These are phyloP conservation scores for Salvia miltiorrhiza DNA, from an alignment of 257 asterid species.

Conservation along the genomic window DNA sequence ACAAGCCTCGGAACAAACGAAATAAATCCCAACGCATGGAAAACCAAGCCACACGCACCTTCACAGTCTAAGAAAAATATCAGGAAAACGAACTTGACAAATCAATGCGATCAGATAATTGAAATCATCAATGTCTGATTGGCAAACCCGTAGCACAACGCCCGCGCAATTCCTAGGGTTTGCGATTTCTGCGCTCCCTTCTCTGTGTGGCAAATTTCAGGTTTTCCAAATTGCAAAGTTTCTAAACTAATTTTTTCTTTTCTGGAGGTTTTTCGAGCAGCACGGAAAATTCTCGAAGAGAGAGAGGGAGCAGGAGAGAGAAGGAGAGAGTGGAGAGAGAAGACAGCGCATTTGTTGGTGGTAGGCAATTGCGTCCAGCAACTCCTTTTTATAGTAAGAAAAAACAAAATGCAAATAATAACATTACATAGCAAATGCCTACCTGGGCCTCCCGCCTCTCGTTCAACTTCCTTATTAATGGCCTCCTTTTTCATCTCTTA, in stretches of 20 bases:
- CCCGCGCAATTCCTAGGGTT: slow-evolving; percentile 38
- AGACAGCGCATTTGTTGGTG: slow-evolving; percentile 54
- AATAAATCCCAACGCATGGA: background rate
- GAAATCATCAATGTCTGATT: slow-evolving; percentile 32
- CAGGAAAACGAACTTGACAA: background rate
- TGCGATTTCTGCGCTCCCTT: slow-evolving; percentile 32
- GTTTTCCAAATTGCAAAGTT: background rate
- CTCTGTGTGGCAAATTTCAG: background rate
- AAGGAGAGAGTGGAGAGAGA: slow-evolving; percentile 7
- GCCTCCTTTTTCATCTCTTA: slow-evolving; percentile 6
- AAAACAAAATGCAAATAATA: background rate
- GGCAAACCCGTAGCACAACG: slow-evolving; percentile 39
- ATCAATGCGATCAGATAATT: slow-evolving; percentile 20
- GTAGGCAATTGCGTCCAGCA: slow-evolving; percentile 35
- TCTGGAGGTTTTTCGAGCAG: slow-evolving; percentile 23
- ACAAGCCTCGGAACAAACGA: background rate
- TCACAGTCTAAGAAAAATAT: background rate
- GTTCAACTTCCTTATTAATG: slow-evolving; percentile 27
- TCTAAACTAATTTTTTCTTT: background rate
- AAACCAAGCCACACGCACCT: slow-evolving; percentile 21
- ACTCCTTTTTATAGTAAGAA: slow-evolving; percentile 34
- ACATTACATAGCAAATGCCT: background rate
- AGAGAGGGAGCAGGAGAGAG: background rate
- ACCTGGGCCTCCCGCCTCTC: slow-evolving; percentile 37
- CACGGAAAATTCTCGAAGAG: slow-evolving; percentile 29